Evolutionary conservation across 2,329 filamentous ascomycete species (phyloP).

Genomic region (Colletotrichum falcatum): DNA sequence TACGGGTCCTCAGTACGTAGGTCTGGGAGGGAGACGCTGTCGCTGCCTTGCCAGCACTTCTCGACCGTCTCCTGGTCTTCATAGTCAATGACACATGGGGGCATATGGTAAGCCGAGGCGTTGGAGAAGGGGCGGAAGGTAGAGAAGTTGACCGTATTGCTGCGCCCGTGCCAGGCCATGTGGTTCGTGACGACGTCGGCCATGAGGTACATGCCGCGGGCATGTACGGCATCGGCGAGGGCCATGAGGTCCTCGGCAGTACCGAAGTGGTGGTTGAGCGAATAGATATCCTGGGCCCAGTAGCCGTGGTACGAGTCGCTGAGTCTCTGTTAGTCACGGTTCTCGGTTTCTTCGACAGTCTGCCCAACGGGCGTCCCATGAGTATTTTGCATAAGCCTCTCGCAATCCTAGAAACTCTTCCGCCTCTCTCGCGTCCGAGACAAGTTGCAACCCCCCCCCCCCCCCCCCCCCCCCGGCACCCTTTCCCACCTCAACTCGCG

Average conservation of each 20-base stretch:
- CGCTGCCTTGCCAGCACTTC: constrained; percentile 59
- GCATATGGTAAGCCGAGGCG: constrained; percentile 67
- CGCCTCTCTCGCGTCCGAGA: neutral
- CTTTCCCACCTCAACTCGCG: neutral
- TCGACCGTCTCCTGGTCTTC: constrained; percentile 60
- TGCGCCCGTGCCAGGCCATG: constrained; percentile 56
- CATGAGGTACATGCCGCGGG: constrained; percentile 68
- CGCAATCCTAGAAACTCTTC: neutral
- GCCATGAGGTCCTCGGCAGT: constrained; percentile 68
- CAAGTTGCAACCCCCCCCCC: neutral
- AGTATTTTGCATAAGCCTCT: neutral
- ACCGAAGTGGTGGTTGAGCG: constrained; percentile 70
- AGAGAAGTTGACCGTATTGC: constrained; percentile 58
- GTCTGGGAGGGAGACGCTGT: constrained; percentile 71
- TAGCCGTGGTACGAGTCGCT: constrained; percentile 65
- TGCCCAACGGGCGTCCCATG: neutral
- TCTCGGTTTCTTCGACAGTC: neutral
- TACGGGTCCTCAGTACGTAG: constrained; percentile 64
- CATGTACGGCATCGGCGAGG: constrained; percentile 67
- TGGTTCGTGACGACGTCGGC: constrained; percentile 72
- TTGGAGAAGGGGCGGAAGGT: constrained; percentile 61
- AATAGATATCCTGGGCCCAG: constrained; percentile 63
- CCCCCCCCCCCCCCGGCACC: no score
- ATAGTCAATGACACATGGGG: constrained; percentile 70
- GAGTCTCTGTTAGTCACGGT: constrained; percentile 48